Base-by-base conservation (phyloP, 805 yeast species). In the Zygosaccharomyces bailii region DNA sequence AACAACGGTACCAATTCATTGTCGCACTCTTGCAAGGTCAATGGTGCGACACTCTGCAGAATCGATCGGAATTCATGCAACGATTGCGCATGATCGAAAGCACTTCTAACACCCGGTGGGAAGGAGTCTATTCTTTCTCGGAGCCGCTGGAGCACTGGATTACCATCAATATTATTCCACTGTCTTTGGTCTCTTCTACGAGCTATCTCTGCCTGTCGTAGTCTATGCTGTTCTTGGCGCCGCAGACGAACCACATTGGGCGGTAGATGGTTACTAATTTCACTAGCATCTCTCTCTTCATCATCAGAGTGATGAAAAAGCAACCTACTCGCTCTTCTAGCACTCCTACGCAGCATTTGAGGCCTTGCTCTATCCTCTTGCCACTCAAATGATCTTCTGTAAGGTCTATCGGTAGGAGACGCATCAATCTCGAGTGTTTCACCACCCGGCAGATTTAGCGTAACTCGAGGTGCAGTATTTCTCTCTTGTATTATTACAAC, bases 401-500 rank as follows among this genome's bases (percentile, higher is more conserved):
- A 44, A 2, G 66, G 66, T 37, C 48, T 46, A 32, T 61, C 65
- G 3, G 44, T 50, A 17, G 51, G 46, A 4, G 54, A 39, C 2
- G 61, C 55, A 31, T 43, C 42, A 6, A 61, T 50, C 20, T 50
- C 45, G 29, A 61, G 27, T 2, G 52, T 51, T 19, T 52, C 53
- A 19, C 62, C 59, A 18, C 65, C 65, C 1, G 65, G 67, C 5
- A 61, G 48, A 20, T 49, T 53, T 14, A 61, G 39, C 3, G 50
- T 44, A 4, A 60, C 53, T 5, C 50, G 43, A 2, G 65, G 59
- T 2, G 41, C 55, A 4, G 54, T 48, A 7, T 53, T 52, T 20
- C 60, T 51, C 42, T 62, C 66, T 44, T 57, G 63, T 18, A 59
- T 46, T n/a, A 68, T 64, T 29, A 53, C 39, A 11, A 62, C 30